Base-by-base conservation (phyloP, 2,329 filamentous ascomycete genomes). In the Fonsecaea nubica region DNA sequence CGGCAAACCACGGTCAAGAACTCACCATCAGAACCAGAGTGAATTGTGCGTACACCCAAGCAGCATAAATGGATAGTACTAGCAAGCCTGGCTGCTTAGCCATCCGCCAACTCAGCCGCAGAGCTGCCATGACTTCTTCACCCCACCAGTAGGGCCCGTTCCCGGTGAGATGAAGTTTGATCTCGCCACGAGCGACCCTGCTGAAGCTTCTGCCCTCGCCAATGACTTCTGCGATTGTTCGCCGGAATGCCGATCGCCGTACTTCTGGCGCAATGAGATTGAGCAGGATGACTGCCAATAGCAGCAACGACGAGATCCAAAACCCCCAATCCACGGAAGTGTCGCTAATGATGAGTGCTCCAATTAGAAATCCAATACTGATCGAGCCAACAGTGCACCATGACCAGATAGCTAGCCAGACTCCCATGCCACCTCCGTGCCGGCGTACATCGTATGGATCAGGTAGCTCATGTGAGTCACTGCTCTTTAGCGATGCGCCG, bases 321-420 rank as follows among this genome's bases (percentile, higher is more conserved):
- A 93, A 91, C 0, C 91, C 91, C 90, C 89, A 93, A 1, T 86
- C 85, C 1, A 91, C 90, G 60, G 85, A 83, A 38, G 88, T 76
- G 9, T 76, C 77, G 69, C 89, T 86, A 72, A 93, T 92, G 71
- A 93, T 86, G 42, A 84, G 79, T 10, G 90, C 90, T 3, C 91
- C 91, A 45, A 91, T 81, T 64, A 91, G 79, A 74, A 93, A 93
- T 0, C 91, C 91, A 42, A 92, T 75, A 0, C 87, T 86, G 25
- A 93, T 82, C 25, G 90, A 91, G 5, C 88, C 89, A 72, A 91
- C 87, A 77, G 87, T 91, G 75, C 89, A 91, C 87, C 89, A 93
- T 0, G 89, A 89, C 90, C 90, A 93, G 62, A 91, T 83, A 1
- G 90, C 89, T 9, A 92, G 82, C 91, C 91, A 93, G n/a, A 91